phyloP scores from a whole-genome alignment of 2,329 filamentous ascomycete species.

The Fusarium hostae region DNA sequence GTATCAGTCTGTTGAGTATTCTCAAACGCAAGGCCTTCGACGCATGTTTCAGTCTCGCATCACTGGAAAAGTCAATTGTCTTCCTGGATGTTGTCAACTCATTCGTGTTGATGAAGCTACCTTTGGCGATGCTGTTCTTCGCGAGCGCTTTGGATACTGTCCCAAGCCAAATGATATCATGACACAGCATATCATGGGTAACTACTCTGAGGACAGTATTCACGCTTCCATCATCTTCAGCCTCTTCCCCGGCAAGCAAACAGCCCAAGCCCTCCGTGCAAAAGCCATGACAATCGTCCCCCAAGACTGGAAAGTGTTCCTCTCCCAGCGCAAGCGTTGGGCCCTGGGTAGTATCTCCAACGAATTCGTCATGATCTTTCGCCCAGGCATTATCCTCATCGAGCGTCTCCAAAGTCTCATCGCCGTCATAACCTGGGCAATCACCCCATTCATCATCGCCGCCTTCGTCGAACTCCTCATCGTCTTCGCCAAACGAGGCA shows the following conservation, averaged over 20 bases:
- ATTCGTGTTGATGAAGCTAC: slow-evolving; percentile 62
- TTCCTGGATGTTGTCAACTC: slow-evolving; percentile 62
- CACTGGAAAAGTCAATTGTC: slow-evolving; percentile 61
- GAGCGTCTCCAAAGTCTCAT: slow-evolving; percentile 58
- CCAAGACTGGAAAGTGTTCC: slow-evolving; percentile 57
- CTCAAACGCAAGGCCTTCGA: slow-evolving; percentile 58
- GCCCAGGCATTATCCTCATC: slow-evolving; percentile 54
- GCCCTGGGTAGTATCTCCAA: slow-evolving; percentile 60
- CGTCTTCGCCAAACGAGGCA: slow-evolving; percentile 49
- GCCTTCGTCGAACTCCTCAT: slow-evolving; percentile 52
- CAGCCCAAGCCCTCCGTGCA: slow-evolving; percentile 58
- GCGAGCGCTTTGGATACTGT: slow-evolving; percentile 60
- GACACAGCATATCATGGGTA: slow-evolving; percentile 60
- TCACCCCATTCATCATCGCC: slow-evolving; percentile 58
- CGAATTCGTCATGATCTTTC: slow-evolving; percentile 61
- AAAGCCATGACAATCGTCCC: slow-evolving; percentile 60
- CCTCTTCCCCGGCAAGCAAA: slow-evolving; percentile 56
- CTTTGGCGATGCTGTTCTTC: slow-evolving; percentile 58
- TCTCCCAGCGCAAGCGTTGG: slow-evolving; percentile 62
- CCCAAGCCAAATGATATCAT: slow-evolving; percentile 61
- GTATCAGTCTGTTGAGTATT: slow-evolving; percentile 61
- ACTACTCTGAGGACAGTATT: slow-evolving; percentile 61
- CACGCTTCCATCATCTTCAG: slow-evolving; percentile 62
- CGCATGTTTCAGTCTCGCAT: slow-evolving; percentile 61
- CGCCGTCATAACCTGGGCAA: slow-evolving; percentile 59